Percentiles rank a stretch among this genome's conserved stretches.
These are phyloP conservation scores for Peniophora sp. DNA, from an alignment of 1,284 basidiomycete species.

Conservation along the genomic window DNA sequence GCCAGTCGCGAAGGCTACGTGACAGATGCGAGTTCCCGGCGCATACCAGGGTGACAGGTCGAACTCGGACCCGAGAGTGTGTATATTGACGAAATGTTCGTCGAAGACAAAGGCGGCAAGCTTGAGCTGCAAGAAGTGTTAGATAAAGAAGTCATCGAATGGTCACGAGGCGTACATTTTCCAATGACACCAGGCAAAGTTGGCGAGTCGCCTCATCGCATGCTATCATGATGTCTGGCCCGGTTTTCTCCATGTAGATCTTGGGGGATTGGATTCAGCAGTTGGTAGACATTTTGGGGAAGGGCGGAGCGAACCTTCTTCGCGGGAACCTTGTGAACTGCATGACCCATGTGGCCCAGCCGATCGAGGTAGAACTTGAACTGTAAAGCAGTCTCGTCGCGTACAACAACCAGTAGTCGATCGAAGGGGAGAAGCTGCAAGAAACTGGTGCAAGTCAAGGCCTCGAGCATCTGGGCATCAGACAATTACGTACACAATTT, in stretches of 20 bases:
- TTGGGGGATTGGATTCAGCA: too few species aligned
- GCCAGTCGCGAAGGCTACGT: slow-evolving; percentile 33
- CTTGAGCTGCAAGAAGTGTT: slow-evolving; percentile 18
- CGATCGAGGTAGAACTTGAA: slow-evolving; percentile 32
- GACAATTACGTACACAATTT: too few species aligned
- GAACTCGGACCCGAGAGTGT: slow-evolving; percentile 28
- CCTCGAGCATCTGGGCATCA: not conserved
- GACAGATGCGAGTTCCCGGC: slow-evolving; percentile 17
- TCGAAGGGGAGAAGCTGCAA: not conserved
- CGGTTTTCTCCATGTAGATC: slow-evolving; percentile 33
- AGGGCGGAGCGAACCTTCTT: slow-evolving; percentile 19
- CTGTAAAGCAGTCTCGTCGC: slow-evolving; percentile 22
- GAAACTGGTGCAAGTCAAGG: not conserved
- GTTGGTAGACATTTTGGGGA: too few species aligned
- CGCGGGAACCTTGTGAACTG: slow-evolving; percentile 17
- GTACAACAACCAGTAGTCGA: slow-evolving; percentile 22
- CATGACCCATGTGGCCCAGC: slow-evolving; percentile 21
- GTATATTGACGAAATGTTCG: slow-evolving; percentile 29
- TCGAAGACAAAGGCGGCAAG: slow-evolving; percentile 40
- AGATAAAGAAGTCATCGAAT: not conserved
- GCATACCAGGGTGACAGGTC: slow-evolving; percentile 37
- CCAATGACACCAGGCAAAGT: slow-evolving; percentile 18
- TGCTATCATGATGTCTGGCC: slow-evolving; percentile 31
- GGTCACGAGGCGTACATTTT: not conserved
- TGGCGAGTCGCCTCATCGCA: slow-evolving; percentile 43